Evolutionary conservation across 2,329 filamentous ascomycete genomes (phyloP).

Genomic region (Xylaria sp.): DNA sequence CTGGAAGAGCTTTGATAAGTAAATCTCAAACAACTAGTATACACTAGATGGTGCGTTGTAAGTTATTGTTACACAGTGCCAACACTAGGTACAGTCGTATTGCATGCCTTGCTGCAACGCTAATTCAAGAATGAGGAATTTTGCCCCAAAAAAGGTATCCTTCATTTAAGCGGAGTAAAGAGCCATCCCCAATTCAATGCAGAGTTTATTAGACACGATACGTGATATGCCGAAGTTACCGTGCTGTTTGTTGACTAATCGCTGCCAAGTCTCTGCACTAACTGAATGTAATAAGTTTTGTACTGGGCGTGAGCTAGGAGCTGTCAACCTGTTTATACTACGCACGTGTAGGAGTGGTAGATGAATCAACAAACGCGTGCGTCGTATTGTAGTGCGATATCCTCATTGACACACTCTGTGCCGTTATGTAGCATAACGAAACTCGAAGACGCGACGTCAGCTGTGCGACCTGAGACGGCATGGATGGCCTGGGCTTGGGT

Average conservation of each 20-base stretch:
- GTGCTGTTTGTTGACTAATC: not conserved
- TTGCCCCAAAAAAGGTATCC: not conserved
- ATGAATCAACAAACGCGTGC: not conserved
- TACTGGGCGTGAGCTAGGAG: not conserved
- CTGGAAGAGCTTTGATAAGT: too few relatives aligned
- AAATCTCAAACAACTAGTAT: too few relatives aligned
- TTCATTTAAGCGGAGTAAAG: too few relatives aligned
- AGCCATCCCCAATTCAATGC: not conserved
- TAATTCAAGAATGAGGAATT: not conserved
- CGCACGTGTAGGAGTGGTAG: not conserved
- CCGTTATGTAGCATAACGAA: not conserved
- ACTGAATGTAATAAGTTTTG: not conserved
- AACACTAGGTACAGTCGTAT: not conserved
- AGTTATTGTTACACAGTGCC: not conserved
- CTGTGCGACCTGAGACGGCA: not conserved
- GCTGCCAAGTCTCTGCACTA: not conserved
- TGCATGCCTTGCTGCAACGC: not conserved
- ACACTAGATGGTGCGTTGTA: not conserved
- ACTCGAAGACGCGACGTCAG: not conserved
- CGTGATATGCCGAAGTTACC: not conserved
- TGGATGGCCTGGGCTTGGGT: not conserved
- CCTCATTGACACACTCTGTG: not conserved
- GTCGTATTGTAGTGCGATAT: not conserved
- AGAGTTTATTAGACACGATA: not conserved
- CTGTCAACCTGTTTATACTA: not conserved